A percentile compares a stretch with the other conserved stretches of the same genome.
These are phyloP conservation scores for Suillus subalutaceus DNA, from an alignment of 768 basidiomycete genomes.

Conservation along the genomic window DNA sequence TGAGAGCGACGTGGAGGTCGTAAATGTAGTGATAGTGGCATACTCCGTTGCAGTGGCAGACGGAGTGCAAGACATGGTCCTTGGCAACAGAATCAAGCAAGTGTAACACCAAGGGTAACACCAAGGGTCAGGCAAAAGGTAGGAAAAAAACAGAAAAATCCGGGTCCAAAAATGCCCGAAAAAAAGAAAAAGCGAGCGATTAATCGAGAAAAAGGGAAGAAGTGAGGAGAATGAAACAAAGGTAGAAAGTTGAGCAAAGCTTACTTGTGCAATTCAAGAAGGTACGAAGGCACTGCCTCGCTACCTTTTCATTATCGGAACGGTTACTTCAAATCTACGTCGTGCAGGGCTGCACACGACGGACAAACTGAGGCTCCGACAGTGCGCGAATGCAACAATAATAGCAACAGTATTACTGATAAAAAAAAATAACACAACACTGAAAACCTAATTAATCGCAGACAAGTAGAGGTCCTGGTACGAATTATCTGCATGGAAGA, in stretches of 20 bases:
- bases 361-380: not conserved
- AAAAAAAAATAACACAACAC: not conserved
- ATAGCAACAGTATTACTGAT: not conserved
- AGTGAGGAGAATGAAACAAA: conserved; percentile 15
- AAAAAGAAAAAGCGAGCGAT: conserved; percentile 3
- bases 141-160: not conserved
- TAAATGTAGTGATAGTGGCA: conserved; percentile 38
- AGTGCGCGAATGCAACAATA: not conserved
- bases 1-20: conserved; percentile 39
- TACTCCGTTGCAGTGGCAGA: conserved; percentile 48
- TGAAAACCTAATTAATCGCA: not conserved
- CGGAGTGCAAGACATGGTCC: conserved; percentile 43
- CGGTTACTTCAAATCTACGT: not conserved
- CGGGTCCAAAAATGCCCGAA: not conserved
- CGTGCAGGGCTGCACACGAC: not conserved
- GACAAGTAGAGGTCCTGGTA: conserved; percentile 1
- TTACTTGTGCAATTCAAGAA: not conserved
- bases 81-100: conserved; percentile 2
- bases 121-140: not conserved
- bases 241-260: conserved; percentile 46
- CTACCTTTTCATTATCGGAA: not conserved
- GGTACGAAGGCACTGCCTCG: not conserved
- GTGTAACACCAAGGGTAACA: not conserved
- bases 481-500: not conserved
- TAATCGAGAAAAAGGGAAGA: not conserved